phyloP scores from a whole-genome alignment of 176 grass and related monocot genomes.

The Phoenix roebelenii region DNA sequence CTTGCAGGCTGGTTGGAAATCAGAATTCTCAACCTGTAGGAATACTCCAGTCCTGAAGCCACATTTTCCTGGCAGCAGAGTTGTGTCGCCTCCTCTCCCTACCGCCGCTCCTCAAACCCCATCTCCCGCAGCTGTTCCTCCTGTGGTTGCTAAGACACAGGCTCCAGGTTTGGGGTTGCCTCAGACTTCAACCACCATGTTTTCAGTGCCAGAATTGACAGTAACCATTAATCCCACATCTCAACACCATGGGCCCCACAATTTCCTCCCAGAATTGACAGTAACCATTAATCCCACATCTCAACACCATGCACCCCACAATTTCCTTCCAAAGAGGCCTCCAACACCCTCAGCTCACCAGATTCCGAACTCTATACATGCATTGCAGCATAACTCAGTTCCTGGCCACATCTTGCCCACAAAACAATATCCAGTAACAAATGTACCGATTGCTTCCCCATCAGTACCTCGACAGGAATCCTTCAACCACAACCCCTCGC shows the following conservation, averaged over 20 bases:
- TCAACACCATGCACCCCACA: conserved; percentile 22
- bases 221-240: conserved; percentile 26
- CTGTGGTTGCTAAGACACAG: conserved; percentile 30
- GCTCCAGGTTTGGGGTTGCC: conserved; percentile 37
- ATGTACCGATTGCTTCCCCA: conserved; percentile 15
- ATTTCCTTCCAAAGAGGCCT: not conserved
- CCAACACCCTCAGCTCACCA: too few species aligned
- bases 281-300: not conserved
- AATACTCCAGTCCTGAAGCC: not conserved
- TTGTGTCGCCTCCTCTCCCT: conserved; percentile 11
- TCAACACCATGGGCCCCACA: conserved; percentile 24
- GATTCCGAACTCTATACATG: too few species aligned
- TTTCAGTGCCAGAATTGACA: conserved; percentile 16
- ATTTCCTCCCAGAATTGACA: not conserved
- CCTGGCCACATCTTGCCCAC: conserved; percentile 17
- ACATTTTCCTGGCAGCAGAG: conserved; percentile 11
- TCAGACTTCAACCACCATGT: conserved; percentile 18
- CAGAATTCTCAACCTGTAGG: conserved; percentile 24
- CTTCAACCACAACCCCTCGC: conserved; percentile 10
- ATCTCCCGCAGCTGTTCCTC: too few species aligned
- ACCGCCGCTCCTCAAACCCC: not conserved
- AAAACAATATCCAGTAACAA: conserved; percentile 28
- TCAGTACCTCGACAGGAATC: conserved; percentile 10
- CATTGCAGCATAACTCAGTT: not conserved
- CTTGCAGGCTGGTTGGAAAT: conserved; percentile 53